These are phyloP conservation scores for Spergularia bocconei DNA, from an alignment of 148 eudicot genomes.

Conservation along the genomic window DNA sequence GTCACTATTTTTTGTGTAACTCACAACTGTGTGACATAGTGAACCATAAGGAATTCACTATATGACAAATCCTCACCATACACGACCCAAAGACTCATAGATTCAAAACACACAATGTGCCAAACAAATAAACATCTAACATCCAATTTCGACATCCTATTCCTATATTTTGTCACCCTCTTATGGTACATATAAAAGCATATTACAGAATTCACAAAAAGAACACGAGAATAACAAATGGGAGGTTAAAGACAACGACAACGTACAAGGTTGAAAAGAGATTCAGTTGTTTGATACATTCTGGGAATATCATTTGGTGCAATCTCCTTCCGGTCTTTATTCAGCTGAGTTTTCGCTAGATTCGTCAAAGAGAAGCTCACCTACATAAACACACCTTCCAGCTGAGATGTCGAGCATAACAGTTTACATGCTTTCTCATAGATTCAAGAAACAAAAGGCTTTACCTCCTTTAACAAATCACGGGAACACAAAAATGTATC, in stretches of 20 bases:
- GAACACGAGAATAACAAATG: background rate
- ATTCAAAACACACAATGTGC: too few species aligned
- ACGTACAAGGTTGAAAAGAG: constrained; percentile 86
- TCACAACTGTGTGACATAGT: too few species aligned
- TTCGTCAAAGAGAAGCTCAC: constrained; percentile 96
- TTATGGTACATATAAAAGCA: background rate
- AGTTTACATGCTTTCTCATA: background rate
- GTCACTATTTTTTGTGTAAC: too few species aligned
- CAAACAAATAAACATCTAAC: too few species aligned
- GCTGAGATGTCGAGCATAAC: constrained; percentile 15
- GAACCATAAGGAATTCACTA: too few species aligned
- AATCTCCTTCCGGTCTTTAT: constrained; percentile 89
- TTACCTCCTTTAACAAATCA: constrained; percentile 94
- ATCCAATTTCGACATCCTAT: too few species aligned
- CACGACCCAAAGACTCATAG: too few species aligned
- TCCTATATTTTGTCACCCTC: background rate
- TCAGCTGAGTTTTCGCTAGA: constrained; percentile 85
- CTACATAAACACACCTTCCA: constrained; percentile 40
- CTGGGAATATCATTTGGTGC: constrained; percentile 69
- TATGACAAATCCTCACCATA: too few species aligned
- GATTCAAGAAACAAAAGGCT: background rate
- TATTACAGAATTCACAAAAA: background rate
- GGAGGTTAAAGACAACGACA: background rate
- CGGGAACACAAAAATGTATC: constrained; percentile 91
- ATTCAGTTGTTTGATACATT: constrained; percentile 69